Evolutionary conservation across 108 stramenopile species (phyloP).

Genomic region (Parietichytrium sp.): DNA sequence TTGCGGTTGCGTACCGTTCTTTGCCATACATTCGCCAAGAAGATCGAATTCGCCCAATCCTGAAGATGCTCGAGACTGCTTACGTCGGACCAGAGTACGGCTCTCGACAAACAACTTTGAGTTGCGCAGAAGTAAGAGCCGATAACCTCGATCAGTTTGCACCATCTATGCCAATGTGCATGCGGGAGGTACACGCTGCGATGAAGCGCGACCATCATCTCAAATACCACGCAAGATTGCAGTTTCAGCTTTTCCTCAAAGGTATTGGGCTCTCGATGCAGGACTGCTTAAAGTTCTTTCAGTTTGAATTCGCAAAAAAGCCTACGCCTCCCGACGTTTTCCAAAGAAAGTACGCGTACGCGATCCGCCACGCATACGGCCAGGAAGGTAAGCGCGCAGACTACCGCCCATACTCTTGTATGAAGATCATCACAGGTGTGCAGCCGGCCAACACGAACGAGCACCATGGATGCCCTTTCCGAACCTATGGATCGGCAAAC

Average conservation of each 20-base stretch:
- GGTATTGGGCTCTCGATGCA: constrained; percentile 88
- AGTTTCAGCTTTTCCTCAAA: constrained; percentile 96
- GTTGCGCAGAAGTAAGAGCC: constrained; percentile 59
- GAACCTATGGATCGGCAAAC: constrained; percentile 76
- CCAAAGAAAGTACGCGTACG: constrained; percentile 88
- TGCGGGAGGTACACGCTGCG: constrained; percentile 78
- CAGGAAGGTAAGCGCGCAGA: constrained; percentile 91
- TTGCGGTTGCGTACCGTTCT: constrained; percentile 54
- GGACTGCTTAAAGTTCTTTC: constrained; percentile 84
- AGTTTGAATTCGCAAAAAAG: constrained; percentile 75
- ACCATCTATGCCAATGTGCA: constrained; percentile 88
- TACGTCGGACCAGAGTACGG: constrained; percentile 64
- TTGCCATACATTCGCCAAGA: constrained; percentile 50
- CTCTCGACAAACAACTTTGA: background rate
- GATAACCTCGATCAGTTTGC: constrained; percentile 69
- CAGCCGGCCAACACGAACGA: constrained; percentile 71
- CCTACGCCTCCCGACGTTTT: constrained; percentile 80
- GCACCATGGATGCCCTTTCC: constrained; percentile 93
- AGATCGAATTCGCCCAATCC: constrained; percentile 72
- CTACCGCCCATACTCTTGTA: constrained; percentile 86
- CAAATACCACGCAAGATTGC: constrained; percentile 88
- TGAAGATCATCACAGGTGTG: constrained; percentile 84
- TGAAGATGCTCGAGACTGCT: constrained; percentile 76
- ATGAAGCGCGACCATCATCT: constrained; percentile 82
- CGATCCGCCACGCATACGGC: constrained; percentile 92